Conservation (phyloP, 805 yeast species). For the Pichia eremophila region DNA sequence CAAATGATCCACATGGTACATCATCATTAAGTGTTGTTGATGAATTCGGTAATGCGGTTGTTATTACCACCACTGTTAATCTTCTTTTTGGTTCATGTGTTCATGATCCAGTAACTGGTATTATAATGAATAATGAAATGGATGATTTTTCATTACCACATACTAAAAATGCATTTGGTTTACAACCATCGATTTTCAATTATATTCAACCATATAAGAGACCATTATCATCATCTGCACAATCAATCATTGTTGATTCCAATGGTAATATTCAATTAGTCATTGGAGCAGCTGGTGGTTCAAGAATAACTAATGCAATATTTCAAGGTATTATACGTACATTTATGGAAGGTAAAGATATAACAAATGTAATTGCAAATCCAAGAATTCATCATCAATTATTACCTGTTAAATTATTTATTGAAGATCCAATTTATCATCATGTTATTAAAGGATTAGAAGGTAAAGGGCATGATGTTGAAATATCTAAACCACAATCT, state of each 20-base stretch:
- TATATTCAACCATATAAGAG: slow-evolving; percentile 67
- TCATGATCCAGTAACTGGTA: slow-evolving; percentile 74
- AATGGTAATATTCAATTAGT: slow-evolving; percentile 48
- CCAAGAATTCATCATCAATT: slow-evolving; percentile 90
- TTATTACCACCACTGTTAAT: slow-evolving; percentile 85
- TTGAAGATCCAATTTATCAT: slow-evolving; percentile 45
- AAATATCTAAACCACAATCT: slow-evolving; percentile 35
- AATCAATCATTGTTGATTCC: slow-evolving; percentile 49
- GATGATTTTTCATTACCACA: slow-evolving; percentile 82
- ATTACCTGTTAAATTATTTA: slow-evolving; percentile 56
- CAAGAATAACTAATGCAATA: slow-evolving; percentile 73
- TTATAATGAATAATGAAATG: slow-evolving; percentile 84
- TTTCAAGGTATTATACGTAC: slow-evolving; percentile 69
- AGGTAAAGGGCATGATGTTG: slow-evolving; percentile 41
- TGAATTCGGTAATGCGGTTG: slow-evolving; percentile 62
- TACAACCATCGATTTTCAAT: slow-evolving; percentile 75
- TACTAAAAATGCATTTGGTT: slow-evolving; percentile 63
- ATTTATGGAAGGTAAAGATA: slow-evolving; percentile 46
- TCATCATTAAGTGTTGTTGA: slow-evolving; percentile 81
- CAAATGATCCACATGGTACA: slow-evolving; percentile 82
- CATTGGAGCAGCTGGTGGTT: slow-evolving; percentile 93
- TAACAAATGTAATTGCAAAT: slow-evolving; percentile 61
- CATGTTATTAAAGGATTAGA: slow-evolving; percentile 30
- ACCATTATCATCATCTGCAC: slow-evolving; percentile 79
- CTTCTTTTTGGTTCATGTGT: slow-evolving; percentile 74